These are phyloP conservation scores for Herpotrichia juniperi DNA, from an alignment of 2,329 filamentous ascomycete species.

Conservation along the genomic window DNA sequence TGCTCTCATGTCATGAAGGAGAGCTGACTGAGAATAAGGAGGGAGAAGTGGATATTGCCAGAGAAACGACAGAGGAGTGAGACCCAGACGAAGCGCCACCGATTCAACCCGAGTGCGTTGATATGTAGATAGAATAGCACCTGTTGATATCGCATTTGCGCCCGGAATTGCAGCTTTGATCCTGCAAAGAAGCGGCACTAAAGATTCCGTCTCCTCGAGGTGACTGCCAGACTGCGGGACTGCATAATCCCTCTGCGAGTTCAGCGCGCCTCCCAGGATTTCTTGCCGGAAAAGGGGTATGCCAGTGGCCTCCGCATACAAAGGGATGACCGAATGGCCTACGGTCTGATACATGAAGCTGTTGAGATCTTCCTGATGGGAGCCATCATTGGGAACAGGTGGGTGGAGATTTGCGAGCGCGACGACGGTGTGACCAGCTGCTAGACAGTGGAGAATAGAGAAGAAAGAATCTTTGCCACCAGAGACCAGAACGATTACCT, in stretches of 20 bases:
- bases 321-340: constrained; percentile 82
- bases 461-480: constrained; percentile 98
- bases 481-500: constrained; percentile 91
- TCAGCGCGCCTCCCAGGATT: constrained; percentile 74
- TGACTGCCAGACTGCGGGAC: constrained; percentile 15
- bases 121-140: constrained; percentile 93
- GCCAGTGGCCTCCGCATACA: constrained; percentile 79
- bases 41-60: constrained; percentile 89
- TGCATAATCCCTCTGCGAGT: constrained; percentile 74
- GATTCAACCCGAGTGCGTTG: constrained; percentile 96
- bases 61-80: constrained; percentile 82
- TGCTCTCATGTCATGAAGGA: constrained; percentile 81
- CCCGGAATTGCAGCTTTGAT: constrained; percentile 74
- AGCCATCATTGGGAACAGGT: constrained; percentile 15
- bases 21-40: constrained; percentile 51
- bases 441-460: constrained; percentile 86
- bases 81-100: constrained; percentile 80
- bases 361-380: constrained; percentile 73
- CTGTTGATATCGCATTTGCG: constrained; percentile 85
- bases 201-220: constrained; percentile 84
- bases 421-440: constrained; percentile 82
- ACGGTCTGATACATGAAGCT: constrained; percentile 99
- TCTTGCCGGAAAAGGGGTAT: constrained; percentile 83
- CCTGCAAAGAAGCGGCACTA: constrained; percentile 74
- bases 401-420: constrained; percentile 91